Conservation (phyloP, 768 basidiomycete species). For the Lactarius evosmus region DNA sequence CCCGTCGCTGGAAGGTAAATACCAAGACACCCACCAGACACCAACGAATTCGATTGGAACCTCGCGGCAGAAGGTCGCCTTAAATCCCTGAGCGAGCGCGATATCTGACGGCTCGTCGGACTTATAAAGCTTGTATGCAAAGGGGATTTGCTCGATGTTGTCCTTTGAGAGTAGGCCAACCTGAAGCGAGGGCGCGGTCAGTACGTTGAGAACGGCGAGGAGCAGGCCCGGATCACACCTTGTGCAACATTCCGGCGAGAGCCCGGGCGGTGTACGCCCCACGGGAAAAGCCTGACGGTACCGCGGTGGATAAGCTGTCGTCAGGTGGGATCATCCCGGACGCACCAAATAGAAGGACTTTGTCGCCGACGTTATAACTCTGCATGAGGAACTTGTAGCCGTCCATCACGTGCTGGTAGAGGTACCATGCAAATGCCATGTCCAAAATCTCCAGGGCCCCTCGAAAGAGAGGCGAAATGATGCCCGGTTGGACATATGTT, state of each 20-base stretch:
- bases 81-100: conserved; percentile 60
- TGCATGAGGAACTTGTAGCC: conserved; percentile 81
- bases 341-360: conserved; percentile 68
- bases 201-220: background rate
- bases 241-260: conserved; percentile 70
- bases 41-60: conserved; percentile 78
- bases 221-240: conserved; percentile 32
- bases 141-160: conserved; percentile 65
- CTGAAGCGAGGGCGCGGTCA: conserved; percentile 36
- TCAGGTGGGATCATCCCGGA: conserved; percentile 23
- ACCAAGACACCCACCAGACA: conserved; percentile 52
- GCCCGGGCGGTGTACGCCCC: conserved; percentile 67
- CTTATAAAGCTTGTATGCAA: conserved; percentile 73
- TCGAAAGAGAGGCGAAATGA: conserved; percentile 58
- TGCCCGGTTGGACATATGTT: conserved; percentile 56
- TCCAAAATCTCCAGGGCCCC: conserved; percentile 63
- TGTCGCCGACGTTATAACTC: conserved; percentile 70
- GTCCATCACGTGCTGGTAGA: conserved; percentile 66
- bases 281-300: conserved; percentile 66
- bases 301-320: background rate
- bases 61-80: conserved; percentile 62
- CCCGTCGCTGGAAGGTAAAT: background rate
- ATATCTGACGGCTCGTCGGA: conserved; percentile 48
- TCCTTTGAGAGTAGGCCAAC: conserved; percentile 67
- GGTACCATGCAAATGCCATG: conserved; percentile 72